Evolutionary conservation across 2,329 filamentous ascomycete genomes (phyloP), one percentile per base, ranked within the genome.

Genomic region (Coniochaeta hoffmannii): DNA sequence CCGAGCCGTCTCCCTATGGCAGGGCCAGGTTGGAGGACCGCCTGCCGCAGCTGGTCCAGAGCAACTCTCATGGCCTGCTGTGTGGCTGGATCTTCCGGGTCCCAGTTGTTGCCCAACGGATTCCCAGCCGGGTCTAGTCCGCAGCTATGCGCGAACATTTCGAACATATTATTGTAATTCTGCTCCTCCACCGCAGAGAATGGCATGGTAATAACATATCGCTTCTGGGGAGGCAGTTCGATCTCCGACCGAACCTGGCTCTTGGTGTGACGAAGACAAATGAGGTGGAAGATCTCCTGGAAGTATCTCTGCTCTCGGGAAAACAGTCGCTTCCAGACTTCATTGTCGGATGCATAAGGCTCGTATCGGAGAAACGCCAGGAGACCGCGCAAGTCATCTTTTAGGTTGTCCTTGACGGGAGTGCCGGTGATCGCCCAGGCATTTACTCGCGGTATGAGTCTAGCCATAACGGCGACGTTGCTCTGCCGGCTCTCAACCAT

Each of bases 371-470:
- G 77, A 62, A 99, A 97, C 0, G 88, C 75, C 0, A 97, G 69
- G 4, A 97, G 75, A 0, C 93, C 93, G 61, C 86, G 85, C 8
- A 97, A 75, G 68, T 97, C 93, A 63, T 73, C 61, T 24, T 60
- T 57, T 3, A 68, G 59, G 26, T 64, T 81, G 61, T 90, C 89
- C 61, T 89, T 87, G 35, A 97, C 79, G 0, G 94, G 94, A 0
- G 94, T 99, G 41, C 90, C 94, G 0, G 90, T 93, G 38, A 99
- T 85, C 14, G 88, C 91, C 94, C 94, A 97, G 2, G 90, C 87
- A 70, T 96, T 92, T 60, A 89, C 72, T 28, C 94, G 82, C 46
- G 93, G 91, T 58, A 99, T 87, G 26, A 87, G 75, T 38, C 85
- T 83, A 34, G 91, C 91, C 14, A 97, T 85, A 50, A 79, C 82